Conservation (phyloP, 1,284 basidiomycete species). For the Trichosporon faecale region DNA sequence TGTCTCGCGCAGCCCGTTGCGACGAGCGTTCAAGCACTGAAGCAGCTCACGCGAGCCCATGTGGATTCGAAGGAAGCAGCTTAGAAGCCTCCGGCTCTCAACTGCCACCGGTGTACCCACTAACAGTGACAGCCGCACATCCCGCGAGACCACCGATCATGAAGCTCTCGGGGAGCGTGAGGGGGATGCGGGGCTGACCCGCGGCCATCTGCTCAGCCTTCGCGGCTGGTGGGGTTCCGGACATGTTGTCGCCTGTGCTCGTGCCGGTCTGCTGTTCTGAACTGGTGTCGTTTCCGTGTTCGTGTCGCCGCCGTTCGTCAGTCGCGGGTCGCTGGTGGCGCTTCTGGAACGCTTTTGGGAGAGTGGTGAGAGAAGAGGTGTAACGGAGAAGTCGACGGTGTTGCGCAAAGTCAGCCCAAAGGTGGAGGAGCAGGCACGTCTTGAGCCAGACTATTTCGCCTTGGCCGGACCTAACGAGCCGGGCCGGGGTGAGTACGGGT, state of each 20-base stretch:
- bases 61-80: no score
- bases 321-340: background rate
- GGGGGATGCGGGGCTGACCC: constrained; percentile 26
- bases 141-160: constrained; percentile 82
- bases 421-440: background rate
- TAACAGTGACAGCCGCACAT: constrained; percentile 70
- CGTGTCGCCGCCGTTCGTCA: no score
- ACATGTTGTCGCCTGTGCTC: background rate
- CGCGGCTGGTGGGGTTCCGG: background rate
- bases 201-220: background rate
- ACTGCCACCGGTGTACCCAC: constrained; percentile 36
- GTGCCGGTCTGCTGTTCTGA: no score
- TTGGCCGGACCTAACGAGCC: background rate
- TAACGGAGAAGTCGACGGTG: background rate
- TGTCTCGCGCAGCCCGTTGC: no score
- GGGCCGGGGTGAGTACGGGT: background rate
- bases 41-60: no score
- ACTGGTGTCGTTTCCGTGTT: background rate
- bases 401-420: background rate
- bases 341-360: background rate
- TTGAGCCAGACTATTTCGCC: background rate
- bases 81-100: no score
- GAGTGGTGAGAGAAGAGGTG: background rate
- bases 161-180: constrained; percentile 65
- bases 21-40: no score